Percentiles rank a stretch among this genome's conserved stretches.
These are phyloP conservation scores for Entomortierella parvispora DNA, from an alignment of 192 early-diverging fungal genomes.

Conservation along the genomic window DNA sequence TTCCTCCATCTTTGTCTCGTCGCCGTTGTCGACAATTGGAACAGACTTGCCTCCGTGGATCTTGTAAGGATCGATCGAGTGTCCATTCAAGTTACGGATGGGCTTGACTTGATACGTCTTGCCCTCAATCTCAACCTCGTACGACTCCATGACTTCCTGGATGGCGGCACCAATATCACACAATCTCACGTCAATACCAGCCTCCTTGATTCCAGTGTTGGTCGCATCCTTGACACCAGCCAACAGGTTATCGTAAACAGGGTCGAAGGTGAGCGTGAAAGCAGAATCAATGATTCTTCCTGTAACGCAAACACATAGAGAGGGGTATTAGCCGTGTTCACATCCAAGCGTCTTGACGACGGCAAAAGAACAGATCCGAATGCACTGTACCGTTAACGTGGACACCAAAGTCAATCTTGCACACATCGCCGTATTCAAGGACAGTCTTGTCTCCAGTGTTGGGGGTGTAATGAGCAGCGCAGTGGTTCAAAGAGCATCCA, in stretches of 20 bases:
- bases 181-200: conserved; percentile 97
- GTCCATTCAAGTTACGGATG: conserved; percentile 96
- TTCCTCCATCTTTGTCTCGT: conserved; percentile 96
- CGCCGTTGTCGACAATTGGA: conserved; percentile 90
- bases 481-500: conserved; percentile 92
- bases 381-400: conserved; percentile 82
- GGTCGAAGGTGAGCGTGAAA: conserved; percentile 93
- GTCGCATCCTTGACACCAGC: conserved; percentile 95
- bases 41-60: conserved; percentile 97
- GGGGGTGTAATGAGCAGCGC: conserved; percentile 97
- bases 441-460: conserved; percentile 97
- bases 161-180: conserved; percentile 95
- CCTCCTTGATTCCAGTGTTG: conserved; percentile 93
- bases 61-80: conserved; percentile 90
- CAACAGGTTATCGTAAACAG: conserved; percentile 85
- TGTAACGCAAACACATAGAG: conserved; percentile 12
- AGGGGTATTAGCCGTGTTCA: no score
- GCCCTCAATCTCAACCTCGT: conserved; percentile 94
- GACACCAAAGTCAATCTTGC: conserved; percentile 97
- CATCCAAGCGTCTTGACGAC: no score
- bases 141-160: conserved; percentile 98
- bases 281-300: conserved; percentile 95
- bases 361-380: neutral
- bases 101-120: conserved; percentile 94
- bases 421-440: conserved; percentile 87